Evolutionary conservation across 108 stramenopile species (phyloP), one percentile per base, ranked within the genome.

Genomic region (Epipyxis sp.): DNA sequence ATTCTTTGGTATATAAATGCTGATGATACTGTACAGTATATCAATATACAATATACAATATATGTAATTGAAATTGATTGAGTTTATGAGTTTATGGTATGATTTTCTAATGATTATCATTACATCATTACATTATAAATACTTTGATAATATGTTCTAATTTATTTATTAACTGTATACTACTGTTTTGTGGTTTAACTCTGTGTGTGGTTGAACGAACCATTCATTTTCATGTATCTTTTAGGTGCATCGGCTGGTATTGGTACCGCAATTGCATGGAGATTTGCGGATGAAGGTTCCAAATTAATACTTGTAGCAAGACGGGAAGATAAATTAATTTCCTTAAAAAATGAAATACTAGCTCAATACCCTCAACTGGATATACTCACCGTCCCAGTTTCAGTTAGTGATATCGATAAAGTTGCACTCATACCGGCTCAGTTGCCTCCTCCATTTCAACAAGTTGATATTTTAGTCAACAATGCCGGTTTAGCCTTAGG

Each of bases 401-500:
- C 50, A 40, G 58, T 76, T 46, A 76, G 25, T 30, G 76, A 76
- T 58, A 39, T 46, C 29, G 1, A 29, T 0, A 46, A 44, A 25
- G 57, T 76, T 29, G 44, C 30, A 35, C 0, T 1, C 1, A 3
- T 35, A 16, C 57, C 1, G 1, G 0, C 57, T 32, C 1, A 34
- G 1, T 65, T 78, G 20, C 77, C 77, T 29, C 43, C 30, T 35
- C 40, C 61, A 2, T 78, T 78, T 43, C 40, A 27, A 10, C 41
- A 78, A 1, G 77, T 78, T 2, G 77, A 78, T 43, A 68, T 78
- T 54, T 41, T 78, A 1, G 65, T 78, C 25, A 78, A 78, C 59
- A 78, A 78, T 65, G 77, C 77, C 20, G 77, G 77, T 32, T 65
- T 78, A 0, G 77, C 77, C 2, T 62, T 50, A 0, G 77, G 77